Percentiles rank a stretch among this genome's conserved stretches.
These are phyloP conservation scores for Kluyveromyces aestuarii DNA, from an alignment of 805 yeast species.

Conservation along the genomic window DNA sequence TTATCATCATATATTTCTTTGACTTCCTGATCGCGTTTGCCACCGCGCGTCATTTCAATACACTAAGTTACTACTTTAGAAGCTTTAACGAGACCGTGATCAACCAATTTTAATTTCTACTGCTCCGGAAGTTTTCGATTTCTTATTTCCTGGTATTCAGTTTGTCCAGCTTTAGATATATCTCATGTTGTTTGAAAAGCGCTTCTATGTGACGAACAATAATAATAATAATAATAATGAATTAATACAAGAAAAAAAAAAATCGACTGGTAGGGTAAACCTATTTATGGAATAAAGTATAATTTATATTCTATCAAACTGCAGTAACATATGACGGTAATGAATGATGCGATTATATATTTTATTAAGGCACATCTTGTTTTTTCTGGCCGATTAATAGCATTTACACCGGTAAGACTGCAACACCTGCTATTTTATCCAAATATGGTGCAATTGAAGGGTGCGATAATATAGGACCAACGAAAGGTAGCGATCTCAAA, in stretches of 20 bases:
- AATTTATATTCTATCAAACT: too few species aligned
- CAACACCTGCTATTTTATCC: conserved; percentile 57
- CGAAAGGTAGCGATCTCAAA: conserved; percentile 74
- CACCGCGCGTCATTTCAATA: conserved; percentile 9
- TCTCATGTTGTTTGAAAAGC: background rate
- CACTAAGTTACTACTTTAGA: background rate
- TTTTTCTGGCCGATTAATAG: too few species aligned
- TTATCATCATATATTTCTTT: conserved; percentile 21
- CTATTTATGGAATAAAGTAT: too few species aligned
- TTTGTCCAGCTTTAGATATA: background rate
- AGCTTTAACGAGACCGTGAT: background rate
- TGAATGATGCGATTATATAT: background rate
- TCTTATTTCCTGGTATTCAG: background rate
- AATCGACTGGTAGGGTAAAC: background rate
- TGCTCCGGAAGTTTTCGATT: background rate
- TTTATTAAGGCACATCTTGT: background rate
- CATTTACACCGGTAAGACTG: conserved; percentile 52
- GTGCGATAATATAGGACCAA: conserved; percentile 76
- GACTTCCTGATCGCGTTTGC: conserved; percentile 7
- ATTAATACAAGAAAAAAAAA: too few species aligned
- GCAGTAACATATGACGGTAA: too few species aligned
- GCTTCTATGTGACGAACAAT: background rate
- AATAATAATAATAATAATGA: too few species aligned
- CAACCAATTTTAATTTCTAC: background rate
- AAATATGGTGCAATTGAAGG: conserved; percentile 74